Percentiles rank a stretch among this genome's conserved stretches.
phyloP scores from a whole-genome alignment of 768 basidiomycete species.

The Boletus reticuloceps region DNA sequence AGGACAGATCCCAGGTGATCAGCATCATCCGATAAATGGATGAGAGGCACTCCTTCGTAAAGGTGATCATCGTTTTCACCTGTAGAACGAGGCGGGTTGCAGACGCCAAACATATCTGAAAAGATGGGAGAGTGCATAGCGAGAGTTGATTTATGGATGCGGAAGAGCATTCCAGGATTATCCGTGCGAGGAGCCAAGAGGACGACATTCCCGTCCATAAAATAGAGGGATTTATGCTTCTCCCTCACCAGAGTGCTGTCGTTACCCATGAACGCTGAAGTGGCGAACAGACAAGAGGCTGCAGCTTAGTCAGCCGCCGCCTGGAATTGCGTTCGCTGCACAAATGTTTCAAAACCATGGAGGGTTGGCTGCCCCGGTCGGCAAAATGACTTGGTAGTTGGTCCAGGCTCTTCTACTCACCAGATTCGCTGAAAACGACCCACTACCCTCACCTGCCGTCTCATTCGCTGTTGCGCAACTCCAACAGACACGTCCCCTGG shows the following conservation, averaged over 20 bases:
- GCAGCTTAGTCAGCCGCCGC: too few relatives aligned
- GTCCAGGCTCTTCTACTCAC: conserved; percentile 7
- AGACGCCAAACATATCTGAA: conserved; percentile 3
- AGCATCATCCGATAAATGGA: conserved; percentile 3
- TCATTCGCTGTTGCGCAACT: conserved; percentile 45
- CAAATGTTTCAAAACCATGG: too few relatives aligned
- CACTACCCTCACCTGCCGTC: conserved; percentile 24
- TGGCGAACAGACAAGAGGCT: too few relatives aligned
- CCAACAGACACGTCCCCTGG: conserved; percentile 35
- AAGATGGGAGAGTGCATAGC: conserved; percentile 8
- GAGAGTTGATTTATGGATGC: conserved; percentile 12
- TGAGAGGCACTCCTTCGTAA: conserved; percentile 7
- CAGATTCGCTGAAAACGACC: conserved; percentile 26
- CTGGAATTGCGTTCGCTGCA: too few relatives aligned
- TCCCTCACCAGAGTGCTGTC: background rate
- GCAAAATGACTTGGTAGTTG: too few relatives aligned
- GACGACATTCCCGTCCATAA: conserved; percentile 5
- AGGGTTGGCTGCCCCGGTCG: too few relatives aligned
- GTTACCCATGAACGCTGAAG: too few relatives aligned
- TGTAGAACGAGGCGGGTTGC: background rate
- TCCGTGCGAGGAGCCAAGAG: background rate
- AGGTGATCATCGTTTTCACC: background rate
- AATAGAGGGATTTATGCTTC: conserved; percentile 8
- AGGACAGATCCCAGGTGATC: conserved; percentile 9
- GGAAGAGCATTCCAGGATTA: conserved; percentile 1